A percentile compares a stretch with the other conserved stretches of the same genome.
These are phyloP conservation scores for Coprinellus aureogranulatus DNA, from an alignment of 768 basidiomycete species.

Conservation along the genomic window DNA sequence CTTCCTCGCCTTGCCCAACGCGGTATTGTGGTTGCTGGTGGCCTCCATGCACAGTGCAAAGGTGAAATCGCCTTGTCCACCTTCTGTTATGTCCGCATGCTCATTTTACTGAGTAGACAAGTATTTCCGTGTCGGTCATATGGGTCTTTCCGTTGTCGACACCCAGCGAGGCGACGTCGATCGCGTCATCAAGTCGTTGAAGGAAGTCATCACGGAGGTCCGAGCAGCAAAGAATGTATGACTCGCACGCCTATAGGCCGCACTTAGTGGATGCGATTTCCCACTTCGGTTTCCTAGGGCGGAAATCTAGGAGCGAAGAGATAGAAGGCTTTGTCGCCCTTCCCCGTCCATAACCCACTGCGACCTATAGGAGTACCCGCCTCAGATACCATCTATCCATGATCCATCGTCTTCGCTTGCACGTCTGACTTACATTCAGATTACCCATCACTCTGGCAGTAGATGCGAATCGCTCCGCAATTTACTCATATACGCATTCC, in stretches of 20 bases:
- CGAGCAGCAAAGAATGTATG: slow-evolving; percentile 25
- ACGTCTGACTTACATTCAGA: too few relatives aligned
- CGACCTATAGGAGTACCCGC: too few relatives aligned
- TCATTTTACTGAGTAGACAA: slow-evolving; percentile 46
- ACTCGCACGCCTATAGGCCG: neutral
- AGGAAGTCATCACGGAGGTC: slow-evolving; percentile 50
- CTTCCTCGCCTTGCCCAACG: slow-evolving; percentile 69
- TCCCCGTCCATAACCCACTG: too few relatives aligned
- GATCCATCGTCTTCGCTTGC: too few relatives aligned
- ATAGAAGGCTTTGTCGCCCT: too few relatives aligned
- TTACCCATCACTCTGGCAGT: too few relatives aligned
- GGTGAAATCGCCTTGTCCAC: slow-evolving; percentile 33
- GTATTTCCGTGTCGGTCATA: slow-evolving; percentile 96
- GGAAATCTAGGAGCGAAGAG: too few relatives aligned
- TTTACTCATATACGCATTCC: too few relatives aligned
- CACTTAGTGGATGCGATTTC: too few relatives aligned
- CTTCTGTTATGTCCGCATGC: slow-evolving; percentile 9
- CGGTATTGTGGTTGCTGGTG: slow-evolving; percentile 82
- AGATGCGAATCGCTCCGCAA: too few relatives aligned
- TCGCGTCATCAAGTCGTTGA: slow-evolving; percentile 63
- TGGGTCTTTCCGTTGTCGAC: slow-evolving; percentile 85
- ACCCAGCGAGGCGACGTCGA: slow-evolving; percentile 70
- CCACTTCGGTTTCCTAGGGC: too few relatives aligned
- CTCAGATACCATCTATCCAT: too few relatives aligned
- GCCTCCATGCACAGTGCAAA: slow-evolving; percentile 81